phyloP scores from a whole-genome alignment of 2,329 filamentous ascomycete species.

The Rutstroemia sp. region DNA sequence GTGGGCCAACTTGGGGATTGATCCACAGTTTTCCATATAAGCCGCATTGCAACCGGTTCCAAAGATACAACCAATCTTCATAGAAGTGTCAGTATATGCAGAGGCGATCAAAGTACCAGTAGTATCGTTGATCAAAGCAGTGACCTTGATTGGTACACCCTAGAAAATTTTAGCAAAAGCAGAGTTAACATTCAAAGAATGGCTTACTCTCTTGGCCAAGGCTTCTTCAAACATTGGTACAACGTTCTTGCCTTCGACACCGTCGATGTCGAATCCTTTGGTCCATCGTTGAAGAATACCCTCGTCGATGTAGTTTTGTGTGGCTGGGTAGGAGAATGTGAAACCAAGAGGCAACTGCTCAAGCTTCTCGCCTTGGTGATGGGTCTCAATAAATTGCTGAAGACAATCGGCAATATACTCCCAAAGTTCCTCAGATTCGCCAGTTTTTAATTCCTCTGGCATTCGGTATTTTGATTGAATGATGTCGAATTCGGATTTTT shows the following conservation, averaged over 20 bases:
- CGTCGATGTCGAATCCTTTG: constrained; percentile 91
- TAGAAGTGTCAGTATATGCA: constrained; percentile 86
- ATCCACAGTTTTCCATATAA: constrained; percentile 91
- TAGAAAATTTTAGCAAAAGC: constrained; percentile 32
- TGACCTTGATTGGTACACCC: constrained; percentile 86
- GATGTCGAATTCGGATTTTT: constrained; percentile 87
- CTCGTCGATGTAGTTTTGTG: constrained; percentile 88
- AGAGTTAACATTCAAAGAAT: not conserved
- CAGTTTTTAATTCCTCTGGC: constrained; percentile 86
- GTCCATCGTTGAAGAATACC: constrained; percentile 93
- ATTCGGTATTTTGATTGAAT: constrained; percentile 95
- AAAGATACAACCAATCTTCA: constrained; percentile 97
- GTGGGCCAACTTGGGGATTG: constrained; percentile 88
- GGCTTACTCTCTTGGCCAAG: constrained; percentile 56
- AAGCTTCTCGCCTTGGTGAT: constrained; percentile 62
- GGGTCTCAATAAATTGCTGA: constrained; percentile 80
- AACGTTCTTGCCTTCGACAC: constrained; percentile 84
- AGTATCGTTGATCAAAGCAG: constrained; percentile 94
- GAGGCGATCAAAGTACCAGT: constrained; percentile 96
- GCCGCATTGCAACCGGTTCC: constrained; percentile 97
- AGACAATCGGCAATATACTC: constrained; percentile 92
- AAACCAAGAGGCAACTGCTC: constrained; percentile 75
- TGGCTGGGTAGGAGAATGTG: constrained; percentile 93
- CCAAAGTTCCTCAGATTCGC: constrained; percentile 79
- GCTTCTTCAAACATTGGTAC: constrained; percentile 82